Evolutionary conservation across 179 eudicot genomes (phyloP), one percentile per base, ranked within the genome.

Genomic region (Drosera spatulata): DNA sequence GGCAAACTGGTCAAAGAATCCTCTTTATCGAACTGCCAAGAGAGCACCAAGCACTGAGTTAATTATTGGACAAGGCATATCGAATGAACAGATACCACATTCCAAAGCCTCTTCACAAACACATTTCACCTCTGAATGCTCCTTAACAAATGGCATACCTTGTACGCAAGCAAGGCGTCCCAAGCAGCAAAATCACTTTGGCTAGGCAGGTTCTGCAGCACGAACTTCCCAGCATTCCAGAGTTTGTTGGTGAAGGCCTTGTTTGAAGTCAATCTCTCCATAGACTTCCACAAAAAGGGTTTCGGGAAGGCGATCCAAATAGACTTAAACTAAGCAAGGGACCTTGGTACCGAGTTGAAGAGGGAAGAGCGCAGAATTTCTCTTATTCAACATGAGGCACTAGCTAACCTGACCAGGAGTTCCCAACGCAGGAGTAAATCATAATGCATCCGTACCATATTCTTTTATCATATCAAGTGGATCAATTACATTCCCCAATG

Each of bases 141-240:
- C 33, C 33, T 22, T 22, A 22, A 22, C 33, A 22, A 22, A 22
- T 22, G 33, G 33, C 76, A 57, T 64, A 94, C 99, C 97, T 94
- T 69, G 60, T 81, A 73, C 10, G 82, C 75, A 73, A 69, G 73
- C 61, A 94, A 61, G 65, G 77, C 67, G 57, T 80, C 79, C 94
- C 88, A 82, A 60, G 91, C 81, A 69, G 84, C 74, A 54, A 15
- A 41, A 52, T 94, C 94, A 70, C 75, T 76, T 80, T 71, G 81
- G 64, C 53, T 71, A 39, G 99, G 99, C 71, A 94, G 76, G 79
- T 80, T 94, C 64, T 86, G 97, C 75, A 94, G 76, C 66, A 94
- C 76, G 76, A 90, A 94, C 75, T 94, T 94, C 61, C 99, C 99
- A 71, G 97, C 99, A 74, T 94, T 94, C 99, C 99, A 90, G 59